These are phyloP conservation scores for Aspergillus sp. DNA, from an alignment of 2,329 filamentous ascomycete species.

Conservation along the genomic window DNA sequence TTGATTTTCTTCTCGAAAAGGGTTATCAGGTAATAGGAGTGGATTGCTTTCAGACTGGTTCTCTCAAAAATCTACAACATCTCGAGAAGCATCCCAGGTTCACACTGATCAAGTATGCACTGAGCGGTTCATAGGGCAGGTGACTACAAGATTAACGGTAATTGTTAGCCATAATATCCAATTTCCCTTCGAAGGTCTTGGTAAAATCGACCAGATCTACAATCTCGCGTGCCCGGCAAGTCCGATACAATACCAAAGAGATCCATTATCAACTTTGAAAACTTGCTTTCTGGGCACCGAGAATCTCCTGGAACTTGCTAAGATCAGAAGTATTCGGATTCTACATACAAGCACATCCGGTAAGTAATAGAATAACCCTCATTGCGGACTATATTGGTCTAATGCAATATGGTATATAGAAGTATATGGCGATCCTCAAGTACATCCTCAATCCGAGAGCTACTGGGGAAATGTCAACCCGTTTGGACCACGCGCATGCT, in stretches of 20 bases:
- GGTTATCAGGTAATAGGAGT: slow-evolving; percentile 8
- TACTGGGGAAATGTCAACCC: slow-evolving; percentile 38
- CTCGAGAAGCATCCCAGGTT: slow-evolving; percentile 5
- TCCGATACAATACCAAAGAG: slow-evolving; percentile 23
- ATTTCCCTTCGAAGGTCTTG: slow-evolving; percentile 2
- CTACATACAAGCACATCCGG: slow-evolving; percentile 24
- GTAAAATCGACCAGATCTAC: slow-evolving; percentile 26
- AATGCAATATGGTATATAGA: slow-evolving; percentile 7
- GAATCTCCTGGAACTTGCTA: slow-evolving; percentile 25
- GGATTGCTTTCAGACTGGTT: slow-evolving; percentile 9
- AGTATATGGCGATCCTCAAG: slow-evolving; percentile 23
- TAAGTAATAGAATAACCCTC: slow-evolving; percentile 2
- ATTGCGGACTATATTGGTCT: neutral
- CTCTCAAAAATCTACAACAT: slow-evolving; percentile 4
- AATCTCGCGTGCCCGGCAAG: slow-evolving; percentile 27
- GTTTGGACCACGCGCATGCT: slow-evolving; percentile 34
- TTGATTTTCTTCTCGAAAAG: slow-evolving; percentile 9
- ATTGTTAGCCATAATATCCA: slow-evolving; percentile 8
- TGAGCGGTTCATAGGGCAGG: neutral
- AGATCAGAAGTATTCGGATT: slow-evolving; percentile 19
- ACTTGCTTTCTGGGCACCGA: slow-evolving; percentile 24
- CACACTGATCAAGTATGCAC: slow-evolving; percentile 4
- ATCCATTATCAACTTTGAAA: slow-evolving; percentile 22
- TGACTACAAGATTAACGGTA: neutral
- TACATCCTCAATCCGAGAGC: slow-evolving; percentile 18